A percentile compares a stretch with the other conserved stretches of the same genome.
These are phyloP conservation scores for Diaporthe aspalathi DNA, from an alignment of 2,329 filamentous ascomycete species.

Conservation along the genomic window DNA sequence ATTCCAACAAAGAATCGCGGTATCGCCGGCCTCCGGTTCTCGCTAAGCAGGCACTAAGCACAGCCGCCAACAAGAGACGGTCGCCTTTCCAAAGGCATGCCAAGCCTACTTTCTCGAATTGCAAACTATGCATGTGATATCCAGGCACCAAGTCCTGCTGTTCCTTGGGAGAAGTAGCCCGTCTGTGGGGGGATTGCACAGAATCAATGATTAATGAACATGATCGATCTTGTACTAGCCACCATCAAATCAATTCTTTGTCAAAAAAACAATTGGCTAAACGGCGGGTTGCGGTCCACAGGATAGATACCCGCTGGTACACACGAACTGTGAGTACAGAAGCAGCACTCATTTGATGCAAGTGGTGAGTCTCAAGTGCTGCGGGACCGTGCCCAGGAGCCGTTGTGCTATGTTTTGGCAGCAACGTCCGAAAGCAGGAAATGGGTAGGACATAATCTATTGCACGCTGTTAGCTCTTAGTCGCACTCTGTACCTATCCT, in stretches of 20 bases:
- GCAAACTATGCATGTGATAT: neutral
- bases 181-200: too few species aligned
- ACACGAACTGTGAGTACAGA: too few species aligned
- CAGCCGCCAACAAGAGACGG: neutral
- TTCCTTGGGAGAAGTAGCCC: too few species aligned
- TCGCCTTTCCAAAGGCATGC: neutral
- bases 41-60: too few species aligned
- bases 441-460: neutral
- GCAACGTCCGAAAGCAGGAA: neutral
- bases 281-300: too few species aligned
- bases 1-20: neutral
- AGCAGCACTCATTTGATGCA: too few species aligned
- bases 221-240: neutral
- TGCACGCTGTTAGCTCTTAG: neutral
- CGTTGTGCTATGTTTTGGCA: neutral
- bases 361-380: too few species aligned
- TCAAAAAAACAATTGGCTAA: too few species aligned
- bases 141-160: too few species aligned
- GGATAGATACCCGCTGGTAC: too few species aligned
- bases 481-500: too few species aligned
- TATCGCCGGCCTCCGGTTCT: neutral
- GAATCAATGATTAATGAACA: neutral
- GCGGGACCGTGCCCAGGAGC: neutral
- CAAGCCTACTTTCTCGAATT: neutral
- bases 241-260: too few species aligned